Base-by-base conservation (phyloP, 257 asterid genomes). In the Eucommia ulmoides region DNA sequence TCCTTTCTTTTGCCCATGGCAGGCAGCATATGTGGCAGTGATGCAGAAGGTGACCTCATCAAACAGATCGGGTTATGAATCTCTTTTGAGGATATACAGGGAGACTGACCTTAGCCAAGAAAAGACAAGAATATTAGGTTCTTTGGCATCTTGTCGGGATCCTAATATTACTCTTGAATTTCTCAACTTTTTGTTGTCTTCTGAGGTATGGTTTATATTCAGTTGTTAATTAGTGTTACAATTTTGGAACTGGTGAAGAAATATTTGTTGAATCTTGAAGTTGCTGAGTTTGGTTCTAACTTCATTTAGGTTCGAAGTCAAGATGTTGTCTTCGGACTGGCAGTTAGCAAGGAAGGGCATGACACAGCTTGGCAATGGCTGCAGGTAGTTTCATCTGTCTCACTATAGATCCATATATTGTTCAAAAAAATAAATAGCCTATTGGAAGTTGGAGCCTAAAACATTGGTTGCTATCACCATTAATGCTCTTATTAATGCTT, bases 81-180 rank as follows among this genome's bases (percentile, higher is more conserved):
- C 94, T 61, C 94, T 91, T 35, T 71, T 91, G 56, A 79, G 59
- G 50, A 42, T 86, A 26, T 91, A 91, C 52, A 63, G 93, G 62
- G 99, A 81, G 76, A 66, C 93, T 25, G 99, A 86, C 61, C 96
- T 86, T 68, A 91, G 96, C 79, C 93, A 86, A 79, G 99, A 86
- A 74, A 91, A 86, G 74, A 83, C 89, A 3, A 75, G 94, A 49
- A 75, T 91, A 62, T 67, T 84, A 75, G 85, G 96, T 87, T 29
- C 38, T 5, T 57, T 88, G 26, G 65, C 85, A 25, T 73, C 88
- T 29, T 84, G 89, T 64, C 64, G 52, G 50, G 94, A 84, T 74
- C 93, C 87, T 56, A 88, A 88, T 55, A 72, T 88, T 51, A 70
- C 71, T 52, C 60, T 60, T 35, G 97, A 88, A 67, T 64, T 82